Base-by-base conservation (phyloP, 148 eudicot genomes). In the Vaccinium darrowii region DNA sequence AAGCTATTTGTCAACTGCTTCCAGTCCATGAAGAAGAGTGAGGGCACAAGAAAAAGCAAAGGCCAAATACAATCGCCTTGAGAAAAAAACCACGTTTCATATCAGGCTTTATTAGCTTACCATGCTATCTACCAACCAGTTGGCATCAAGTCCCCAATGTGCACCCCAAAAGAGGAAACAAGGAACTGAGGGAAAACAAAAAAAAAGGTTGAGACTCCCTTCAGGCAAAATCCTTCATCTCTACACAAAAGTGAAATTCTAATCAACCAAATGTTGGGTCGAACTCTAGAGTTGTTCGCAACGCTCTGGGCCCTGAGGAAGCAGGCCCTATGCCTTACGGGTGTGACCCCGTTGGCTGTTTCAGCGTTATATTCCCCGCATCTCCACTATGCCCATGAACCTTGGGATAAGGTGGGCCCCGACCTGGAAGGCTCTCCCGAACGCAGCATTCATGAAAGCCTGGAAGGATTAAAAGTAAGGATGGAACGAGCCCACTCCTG, bases 221-320 rank as follows among this genome's bases (percentile, higher is more conserved):
- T 72, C 76, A 72, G 74, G 30, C 15, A 69, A 27, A 72, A 36
- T 72, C 76, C 76, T 72, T 23, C 72, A 23, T 47, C 79, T 19
- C 12, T 2, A 43, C 23, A 43, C 27, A 11, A 47, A 50, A 72
- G 21, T 21, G 36, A 33, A 30, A 15, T 13, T 36, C 76, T 12
- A 72, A 30, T 72, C 43, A 19, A 33, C 15, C 76, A 72, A 36
- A 12, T 72, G 47, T 14, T 19, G 54, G 47, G 53, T 76, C 27
- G 6, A 72, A 30, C 54, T 18, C 14, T 16, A 36, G 39, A 36
- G 39, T 36, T 36, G 39, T 36, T 36, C 39, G 3, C 39, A 36
- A 36, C 39, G 3, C 39, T 36, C 39, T 36, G 39, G 3, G 39
- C 39, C 3, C 39, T 36, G 39, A 2, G 39, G 39, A 36, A 36